Percentiles rank a stretch among this genome's conserved stretches.
These are phyloP conservation scores for Taphrina deformans DNA, from an alignment of 1,139 yeast species.

Conservation along the genomic window DNA sequence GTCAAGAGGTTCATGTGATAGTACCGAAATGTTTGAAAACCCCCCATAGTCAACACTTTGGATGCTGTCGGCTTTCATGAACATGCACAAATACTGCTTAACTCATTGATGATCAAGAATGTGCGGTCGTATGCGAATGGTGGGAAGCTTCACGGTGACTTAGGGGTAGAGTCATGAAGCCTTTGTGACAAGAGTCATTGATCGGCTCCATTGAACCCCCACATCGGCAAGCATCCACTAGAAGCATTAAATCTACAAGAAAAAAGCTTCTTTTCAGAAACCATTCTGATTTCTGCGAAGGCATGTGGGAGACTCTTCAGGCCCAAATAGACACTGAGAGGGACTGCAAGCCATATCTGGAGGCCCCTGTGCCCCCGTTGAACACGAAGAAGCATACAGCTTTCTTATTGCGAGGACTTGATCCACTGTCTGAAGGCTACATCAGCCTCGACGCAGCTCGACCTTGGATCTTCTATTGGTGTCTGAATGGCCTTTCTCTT, in stretches of 20 bases:
- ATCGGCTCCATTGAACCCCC: neutral
- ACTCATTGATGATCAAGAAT: too few species aligned
- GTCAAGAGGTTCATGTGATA: neutral
- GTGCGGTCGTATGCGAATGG: too few species aligned
- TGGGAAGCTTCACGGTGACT: too few species aligned
- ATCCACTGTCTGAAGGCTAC: conserved; percentile 13
- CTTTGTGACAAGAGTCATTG: neutral
- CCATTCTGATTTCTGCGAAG: neutral
- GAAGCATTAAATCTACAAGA: too few species aligned
- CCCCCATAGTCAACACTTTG: too few species aligned
- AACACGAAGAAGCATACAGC: conserved; percentile 8
- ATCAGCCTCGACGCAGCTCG: conserved; percentile 72
- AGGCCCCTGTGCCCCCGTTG: neutral
- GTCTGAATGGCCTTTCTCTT: conserved; percentile 57
- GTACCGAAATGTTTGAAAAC: too few species aligned
- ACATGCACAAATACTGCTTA: too few species aligned
- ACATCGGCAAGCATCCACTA: neutral
- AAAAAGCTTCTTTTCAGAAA: too few species aligned
- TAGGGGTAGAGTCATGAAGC: too few species aligned
- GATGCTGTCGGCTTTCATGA: too few species aligned
- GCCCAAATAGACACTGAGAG: conserved; percentile 10
- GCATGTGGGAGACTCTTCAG: conserved; percentile 19
- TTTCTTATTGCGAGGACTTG: conserved; percentile 14
- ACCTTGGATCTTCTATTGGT: conserved; percentile 90
- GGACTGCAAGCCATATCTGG: conserved; percentile 11